phyloP scores from a whole-genome alignment of 805 yeast genomes.

The Yamadazyma ubonensis region DNA sequence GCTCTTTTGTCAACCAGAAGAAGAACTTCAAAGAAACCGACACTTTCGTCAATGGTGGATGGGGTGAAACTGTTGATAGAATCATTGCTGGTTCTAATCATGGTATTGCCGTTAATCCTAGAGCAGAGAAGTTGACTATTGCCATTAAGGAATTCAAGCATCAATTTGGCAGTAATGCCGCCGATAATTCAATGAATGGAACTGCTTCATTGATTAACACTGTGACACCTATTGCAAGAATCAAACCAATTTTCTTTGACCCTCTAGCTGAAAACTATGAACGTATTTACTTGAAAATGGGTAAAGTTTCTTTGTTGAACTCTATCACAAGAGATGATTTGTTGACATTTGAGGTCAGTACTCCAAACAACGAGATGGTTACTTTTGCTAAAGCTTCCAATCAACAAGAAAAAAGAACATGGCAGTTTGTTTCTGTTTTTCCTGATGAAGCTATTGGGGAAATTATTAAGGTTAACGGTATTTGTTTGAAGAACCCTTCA shows the following conservation, averaged over 20 bases:
- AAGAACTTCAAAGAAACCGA: constrained; percentile 21
- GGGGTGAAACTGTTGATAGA: constrained; percentile 85
- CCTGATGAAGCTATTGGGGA: constrained; percentile 76
- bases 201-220: constrained; percentile 25
- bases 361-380: constrained; percentile 50
- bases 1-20: constrained; percentile 57
- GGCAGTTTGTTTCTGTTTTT: constrained; percentile 74
- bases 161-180: constrained; percentile 24
- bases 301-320: constrained; percentile 43
- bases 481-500: constrained; percentile 41
- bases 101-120: constrained; percentile 78
- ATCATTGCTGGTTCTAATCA: constrained; percentile 70
- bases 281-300: constrained; percentile 57
- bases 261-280: constrained; percentile 61
- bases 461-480: constrained; percentile 59
- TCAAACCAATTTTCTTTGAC: constrained; percentile 63
- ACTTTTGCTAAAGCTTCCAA: constrained; percentile 68
- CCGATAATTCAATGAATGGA: neutral
- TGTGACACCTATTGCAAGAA: constrained; percentile 58
- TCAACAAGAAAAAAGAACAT: constrained; percentile 47
- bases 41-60: constrained; percentile 52
- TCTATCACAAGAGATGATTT: constrained; percentile 36
- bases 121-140: constrained; percentile 69
- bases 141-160: constrained; percentile 73
- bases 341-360: constrained; percentile 53